Evolutionary conservation across 2,329 filamentous ascomycete species (phyloP), one percentile per base, ranked within the genome.

Genomic region (Penicillium sp.): DNA sequence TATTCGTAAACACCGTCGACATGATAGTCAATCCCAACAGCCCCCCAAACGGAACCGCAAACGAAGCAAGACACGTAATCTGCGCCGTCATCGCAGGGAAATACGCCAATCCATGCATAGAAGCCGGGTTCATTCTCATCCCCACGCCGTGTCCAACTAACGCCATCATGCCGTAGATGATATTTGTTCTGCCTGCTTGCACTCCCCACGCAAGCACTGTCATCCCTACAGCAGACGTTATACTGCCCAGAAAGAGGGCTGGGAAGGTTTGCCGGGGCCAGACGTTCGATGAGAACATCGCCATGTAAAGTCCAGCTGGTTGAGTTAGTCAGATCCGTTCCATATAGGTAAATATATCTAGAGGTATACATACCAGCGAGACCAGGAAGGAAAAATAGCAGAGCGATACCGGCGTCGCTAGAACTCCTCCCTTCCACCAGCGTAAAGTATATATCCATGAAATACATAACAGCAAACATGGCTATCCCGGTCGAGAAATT

Each of bases 131-230:
- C 59, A 84, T 77, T n/a, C 81, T 74, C 12, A 84, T 64, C 0
- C 82, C 83, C 0, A 78, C 81, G 0, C 84, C 83, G 0, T 74
- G 75, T 2, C 83, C 83, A 0, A 80, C 75, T 2, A 87, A 64
- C 0, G 76, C 81, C 70, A 87, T 81, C 75, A 86, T 85, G 24
- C 78, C 82, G 56, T 80, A 84, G 21, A 86, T 75, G 7, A 78
- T 64, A 0, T 69, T 62, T 0, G 69, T 66, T 43, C 78, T 66
- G 35, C 49, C 7, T 15, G 24, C 17, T 0, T 45, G 17, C 5
- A 45, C 43, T 6, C 43, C 33, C 43, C 43, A 45, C 8, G 43
- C 43, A 8, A 45, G 6, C 3, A 45, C 33, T 0, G 43, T 45
- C 43, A 45, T 38, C 2, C 33, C 43, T 10, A 35, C 13, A n/a